Evolutionary conservation across 2,329 filamentous ascomycete genomes (phyloP), one percentile per base, ranked within the genome.

Genomic region (Harringtonia lauricola): DNA sequence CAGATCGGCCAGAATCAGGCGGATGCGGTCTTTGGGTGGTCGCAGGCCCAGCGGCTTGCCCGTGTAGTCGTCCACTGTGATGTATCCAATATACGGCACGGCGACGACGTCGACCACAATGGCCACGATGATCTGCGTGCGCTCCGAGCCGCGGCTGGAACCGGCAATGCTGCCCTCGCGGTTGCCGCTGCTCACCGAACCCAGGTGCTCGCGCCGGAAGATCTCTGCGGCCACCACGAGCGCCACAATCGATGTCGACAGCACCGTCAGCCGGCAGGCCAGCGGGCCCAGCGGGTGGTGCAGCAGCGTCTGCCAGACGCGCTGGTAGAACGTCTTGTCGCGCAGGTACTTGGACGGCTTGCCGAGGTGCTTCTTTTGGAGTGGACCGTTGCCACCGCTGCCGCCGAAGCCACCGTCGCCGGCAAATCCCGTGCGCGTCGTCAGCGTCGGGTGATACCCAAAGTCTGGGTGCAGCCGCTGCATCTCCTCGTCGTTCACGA

Each of bases 41-140:
- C 94, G 83, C 47, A 98, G 68, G 2, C 92, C 92, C 18, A 98
- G 70, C 19, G 94, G 92, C 59, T 94, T 94, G 26, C 87, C 86
- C 6, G 86, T 92, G 64, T 95, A 96, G 65, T 98, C 92, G 58
- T 98, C 92, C 66, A 82, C 94, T 21, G 89, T 94, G 66, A 96
- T 92, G 64, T 95, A 96, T 39, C 85, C 67, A 44, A 94, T 83
- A 63, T 96, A 98, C 3, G 90, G 79, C 46, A 96, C 74, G 3
- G 92, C 90, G 14, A 96, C 74, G 8, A 83, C 79, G 62, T 96
- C 90, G 33, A 98, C 85, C 30, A 86, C 77, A 43, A 96, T 82
- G 26, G 90, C 90, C 66, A 96, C 88, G 47, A 88, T 76, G 8
- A 87, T 84, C 41, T 92, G 94, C 33, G 83, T 78, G 26, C 76